Evolutionary conservation across 805 yeast genomes (phyloP), one percentile per base, ranked within the genome.

Genomic region (Sugiyamaella qingdaonensis): DNA sequence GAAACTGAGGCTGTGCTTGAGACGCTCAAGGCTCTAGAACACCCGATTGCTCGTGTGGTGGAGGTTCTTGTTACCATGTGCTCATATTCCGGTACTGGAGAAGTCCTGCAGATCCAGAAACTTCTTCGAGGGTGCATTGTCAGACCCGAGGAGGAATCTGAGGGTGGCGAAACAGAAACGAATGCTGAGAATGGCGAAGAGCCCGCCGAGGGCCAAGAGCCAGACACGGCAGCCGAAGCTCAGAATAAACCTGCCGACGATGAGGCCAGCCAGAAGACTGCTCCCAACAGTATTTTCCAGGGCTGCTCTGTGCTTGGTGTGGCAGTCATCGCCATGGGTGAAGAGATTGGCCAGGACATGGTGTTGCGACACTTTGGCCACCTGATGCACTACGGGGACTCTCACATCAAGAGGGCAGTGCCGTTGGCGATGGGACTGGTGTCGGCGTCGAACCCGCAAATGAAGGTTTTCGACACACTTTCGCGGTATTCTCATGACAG

Each of bases 361-460:
- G 85, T 92, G 9, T 74, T 92, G 66, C 91, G 99, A 68, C 99
- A 94, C 71, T 92, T 92, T 69, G 91, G 96, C 46, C 99, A 94
- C 71, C 78, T 94, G 69, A 89, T 94, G 95, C 99, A 94, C 69
- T 94, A 94, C 68, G 99, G 99, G 55, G 91, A 88, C 63, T 83
- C 94, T 19, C 79, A 88, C 56, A 88, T 94, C 56, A 85, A 91
- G 64, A 82, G 96, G 63, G 91, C 97, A 16, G 98, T 94, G 44
- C 99, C 99, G 33, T 78, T 94, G 60, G 98, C 99, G n/a, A 87
- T 94, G 91, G 97, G 97, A 49, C 79, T 94, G 55, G 86, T 92
- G 7, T 88, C 96, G 4, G 85, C 95, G 1, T 88, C 97, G 1
- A 86, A 90, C 69, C 96, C 99, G 10, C 94, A 91, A 72, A 91